Base-by-base conservation (phyloP, 1,284 basidiomycete species). In the Ustanciosporium gigantosporum region DNA sequence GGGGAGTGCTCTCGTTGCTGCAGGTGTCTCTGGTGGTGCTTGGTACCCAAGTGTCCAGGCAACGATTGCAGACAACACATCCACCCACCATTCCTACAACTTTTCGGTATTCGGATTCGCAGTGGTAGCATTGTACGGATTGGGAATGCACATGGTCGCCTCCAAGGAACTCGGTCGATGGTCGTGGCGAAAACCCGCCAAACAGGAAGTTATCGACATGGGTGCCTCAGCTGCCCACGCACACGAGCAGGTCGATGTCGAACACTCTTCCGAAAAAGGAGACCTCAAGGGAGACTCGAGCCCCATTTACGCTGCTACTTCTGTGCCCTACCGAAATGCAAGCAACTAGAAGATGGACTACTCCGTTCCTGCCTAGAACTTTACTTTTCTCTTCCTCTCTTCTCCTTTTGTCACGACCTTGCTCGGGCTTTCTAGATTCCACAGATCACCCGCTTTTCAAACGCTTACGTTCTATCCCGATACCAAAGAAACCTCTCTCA, bases 41-140 rank as follows among this genome's bases (percentile, higher is more conserved):
- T 87, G 86, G 82, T 88, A 85, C 78, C 87, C 88, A 1, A 81
- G 85, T 0, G 84, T 86, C 11, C 87, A 89, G 67, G 88, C 83
- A 22, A 82, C 83, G 8, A 79, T 89, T 41, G 86, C 86, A 11
- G 86, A 89, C 71, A 69, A 69, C 2, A 55, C 45, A 3, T 36
- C 17, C n/a, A 62, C 59, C 5, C 43, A n/a, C 3, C 25, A 37
- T 11, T 62, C 59, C 17, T 67, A 29, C 27, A 9, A 11, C 11
- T 29, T 29, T n/a, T 9, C 27, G 11, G 27, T 29, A 11, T n/a
- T 29, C n/a, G 27, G 27, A 9, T 29, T 29, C n/a, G 27, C 27
- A 9, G 27, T n/a, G 9, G 27, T 29, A 9, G n/a, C 11, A 9
- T n/a, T 29, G 9, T 29, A 29, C 27, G 27, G 27, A 11, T 9